Conservation (phyloP, 1,284 basidiomycete genomes). For the Spongiforma sp. region DNA sequence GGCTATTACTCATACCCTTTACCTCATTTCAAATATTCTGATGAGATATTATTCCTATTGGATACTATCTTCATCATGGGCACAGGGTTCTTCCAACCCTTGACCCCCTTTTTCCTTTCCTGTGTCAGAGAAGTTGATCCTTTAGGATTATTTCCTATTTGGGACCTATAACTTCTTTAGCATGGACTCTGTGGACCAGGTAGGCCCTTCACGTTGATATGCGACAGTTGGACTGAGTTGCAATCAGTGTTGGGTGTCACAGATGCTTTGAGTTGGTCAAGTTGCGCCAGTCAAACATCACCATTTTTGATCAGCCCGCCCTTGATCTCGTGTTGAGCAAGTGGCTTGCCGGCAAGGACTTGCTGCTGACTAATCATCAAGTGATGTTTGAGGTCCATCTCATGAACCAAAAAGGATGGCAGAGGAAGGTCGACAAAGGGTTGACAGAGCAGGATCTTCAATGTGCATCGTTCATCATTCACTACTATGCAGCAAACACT, state of each 20-base stretch:
- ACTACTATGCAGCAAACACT: not conserved
- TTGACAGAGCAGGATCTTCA: not conserved
- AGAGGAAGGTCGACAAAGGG: constrained; percentile 14
- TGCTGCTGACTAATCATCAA: not conserved
- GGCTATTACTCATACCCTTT: no score
- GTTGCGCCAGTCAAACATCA: not conserved
- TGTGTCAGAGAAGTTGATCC: no score
- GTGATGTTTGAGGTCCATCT: constrained; percentile 11
- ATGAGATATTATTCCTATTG: no score
- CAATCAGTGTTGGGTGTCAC: not conserved
- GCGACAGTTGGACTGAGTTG: not conserved
- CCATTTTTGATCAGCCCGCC: not conserved
- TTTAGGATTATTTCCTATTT: no score
- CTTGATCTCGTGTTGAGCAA: not conserved
- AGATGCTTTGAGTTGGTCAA: not conserved
- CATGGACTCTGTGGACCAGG: constrained; percentile 4
- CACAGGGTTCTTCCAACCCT: no score
- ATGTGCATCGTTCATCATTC: constrained; percentile 1
- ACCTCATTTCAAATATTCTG: no score
- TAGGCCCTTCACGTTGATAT: not conserved
- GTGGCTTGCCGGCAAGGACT: constrained; percentile 1
- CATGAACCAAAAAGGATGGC: constrained; percentile 14
- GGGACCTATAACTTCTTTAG: no score
- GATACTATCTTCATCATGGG: no score
- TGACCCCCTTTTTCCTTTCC: no score